Evolutionary conservation across 1,284 basidiomycete genomes (phyloP), one percentile per base, ranked within the genome.

Genomic region (Heterobasidion parviporum): DNA sequence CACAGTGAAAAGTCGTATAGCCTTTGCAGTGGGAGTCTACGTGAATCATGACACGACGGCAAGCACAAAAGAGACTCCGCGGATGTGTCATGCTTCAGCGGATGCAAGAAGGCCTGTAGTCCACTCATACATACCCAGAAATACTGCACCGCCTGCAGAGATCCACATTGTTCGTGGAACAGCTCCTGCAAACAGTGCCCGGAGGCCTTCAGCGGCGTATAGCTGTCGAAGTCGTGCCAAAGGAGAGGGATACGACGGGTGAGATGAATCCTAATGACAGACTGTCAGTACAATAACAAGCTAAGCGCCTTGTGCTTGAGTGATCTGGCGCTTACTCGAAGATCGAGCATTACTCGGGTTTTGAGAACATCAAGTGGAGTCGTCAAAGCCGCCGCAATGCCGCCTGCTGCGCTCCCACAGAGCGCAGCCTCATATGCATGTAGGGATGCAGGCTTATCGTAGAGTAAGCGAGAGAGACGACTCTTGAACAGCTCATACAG

Each of bases 331-430:
- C 82, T 55, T 64, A 92, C 92, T 62, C 84, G 77, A 55, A 88
- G 76, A 65, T 97, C 92, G 10, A 99, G 80, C 97, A 99, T 99
- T 53, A 98, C 91, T 14, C 97, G 81, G 1, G 96, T 99, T 71
- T 99, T 99, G 57, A 98, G 81, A 2, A 99, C 97, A 65, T 99
- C 97, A 16, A 99, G 74, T 0, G 97, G 97, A 0, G 97, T 99
- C 0, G 97, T 99, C 44, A 89, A 64, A 0, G 89, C 90, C 0
- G 95, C 96, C 3, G 95, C 94, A 15, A 92, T 77, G 0, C 89
- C 94, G 12, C 97, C 97, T 0, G 97, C 91, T 46, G 97, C 74
- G 64, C 88, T 92, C 2, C 97, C 97, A 62, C 96, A 98, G 2
- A 89, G 65, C 0, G 94, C 96, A 0, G 94, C 94, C 71, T 98